Evolutionary conservation across 768 basidiomycete species (phyloP), one percentile per base, ranked within the genome.

Genomic region (Inosperma sp.): DNA sequence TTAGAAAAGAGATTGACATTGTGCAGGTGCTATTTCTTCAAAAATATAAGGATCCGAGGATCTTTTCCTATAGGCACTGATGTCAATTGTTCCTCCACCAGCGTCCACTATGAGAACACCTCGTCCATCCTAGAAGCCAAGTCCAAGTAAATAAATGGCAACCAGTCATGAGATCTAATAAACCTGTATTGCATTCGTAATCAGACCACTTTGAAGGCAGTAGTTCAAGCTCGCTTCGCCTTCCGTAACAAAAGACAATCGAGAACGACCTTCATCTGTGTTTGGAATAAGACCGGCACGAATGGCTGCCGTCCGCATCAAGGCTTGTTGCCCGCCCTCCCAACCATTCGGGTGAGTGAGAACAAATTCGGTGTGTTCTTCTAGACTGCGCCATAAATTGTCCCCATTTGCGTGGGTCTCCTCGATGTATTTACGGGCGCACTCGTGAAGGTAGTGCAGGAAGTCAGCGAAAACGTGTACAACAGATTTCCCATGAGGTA

Each of bases 261-360:
- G 72, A 4, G 66, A 61, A 10, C 65, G 68, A 0, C 68, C 73
- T 4, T 66, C 68, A 1, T 56, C 46, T 0, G 63, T 68, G 42
- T 72, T 57, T 0, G 72, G 59, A 8, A 83, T 62, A 16, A 84
- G 68, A 9, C 78, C 77, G 0, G 78, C 82, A 13, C 62, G 45
- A 4, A 74, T 60, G 0, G 80, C 79, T 1, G 82, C 81, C 21
- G 60, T 59, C 4, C 81, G 72, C 67, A 83, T 77, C 53, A 73
- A 66, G 10, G 62, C 62, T 53, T 83, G 82, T 53, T 84, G 82
- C 0, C 58, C 62, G 0, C 78, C 78, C 51, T 75, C 81, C 82
- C 82, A 83, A 0, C 78, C 79, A 54, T 83, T 82, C 6, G 81
- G 82, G 54, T 82, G 81, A 1, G 74, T 72, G n/a, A 83, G 67